Evolutionary conservation across 2,329 filamentous ascomycete genomes (phyloP), one percentile per base, ranked within the genome.

Genomic region (Penicillium crustosum): DNA sequence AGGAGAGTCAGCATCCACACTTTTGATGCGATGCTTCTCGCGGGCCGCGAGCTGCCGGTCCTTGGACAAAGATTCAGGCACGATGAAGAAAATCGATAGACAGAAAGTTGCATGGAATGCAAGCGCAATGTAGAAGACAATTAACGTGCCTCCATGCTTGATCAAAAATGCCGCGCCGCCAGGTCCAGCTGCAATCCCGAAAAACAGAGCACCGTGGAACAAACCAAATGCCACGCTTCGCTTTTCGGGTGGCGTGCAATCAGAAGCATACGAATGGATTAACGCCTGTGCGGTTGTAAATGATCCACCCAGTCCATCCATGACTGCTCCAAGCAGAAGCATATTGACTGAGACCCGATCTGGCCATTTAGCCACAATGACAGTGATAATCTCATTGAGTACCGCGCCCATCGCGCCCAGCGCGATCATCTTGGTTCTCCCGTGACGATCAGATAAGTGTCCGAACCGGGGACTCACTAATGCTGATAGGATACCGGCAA

Each of bases 201-300:
- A 83, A 73, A 96, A 97, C 9, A 99, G 80, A 65, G 89, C 92
- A 12, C 91, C 92, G 68, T 97, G 91, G 67, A 97, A 88, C 71
- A 93, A 93, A 7, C 91, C 93, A 73, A 97, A 94, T 5, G 87
- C 86, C 8, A 96, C 89, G 59, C 89, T 90, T 21, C 94, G 86
- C 68, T 85, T 86, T 31, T 89, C 88, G 0, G 92, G 90, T 4
- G 89, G 81, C 0, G 92, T 93, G 74, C 91, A 96, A 74, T 99
- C 94, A 41, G 91, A 88, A 13, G 90, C 88, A 74, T 97, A 99
- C 0, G 93, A 91, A 72, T 95, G 88, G 23, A 86, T 87, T 57
- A 96, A 78, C 45, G 89, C 86, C 79, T 89, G 89, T 29, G 88
- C 89, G 0, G 91, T 86, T 1, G 92, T 96, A 72, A 97, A 96